These are phyloP conservation scores for Malus fusca DNA, from an alignment of 306 rosid genomes.

Conservation along the genomic window DNA sequence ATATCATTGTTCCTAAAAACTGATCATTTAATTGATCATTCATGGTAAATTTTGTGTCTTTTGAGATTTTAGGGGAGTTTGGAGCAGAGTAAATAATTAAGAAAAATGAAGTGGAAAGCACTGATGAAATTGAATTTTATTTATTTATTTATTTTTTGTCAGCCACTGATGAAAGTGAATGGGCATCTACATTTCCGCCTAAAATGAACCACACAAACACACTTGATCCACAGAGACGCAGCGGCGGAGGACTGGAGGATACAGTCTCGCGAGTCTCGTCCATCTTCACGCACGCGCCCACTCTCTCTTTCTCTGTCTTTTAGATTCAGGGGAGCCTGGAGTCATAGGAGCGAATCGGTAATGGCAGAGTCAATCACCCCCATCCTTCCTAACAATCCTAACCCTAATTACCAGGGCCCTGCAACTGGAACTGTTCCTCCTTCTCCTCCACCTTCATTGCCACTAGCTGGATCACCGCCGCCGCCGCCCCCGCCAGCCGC, in stretches of 20 bases:
- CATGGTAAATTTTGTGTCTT: no score
- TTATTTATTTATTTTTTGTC: no score
- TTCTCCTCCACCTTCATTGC: slow-evolving; percentile 13
- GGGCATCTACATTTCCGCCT: neutral
- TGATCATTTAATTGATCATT: no score
- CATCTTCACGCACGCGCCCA: neutral
- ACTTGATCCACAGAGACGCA: neutral
- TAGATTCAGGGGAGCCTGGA: neutral
- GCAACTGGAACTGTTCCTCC: neutral
- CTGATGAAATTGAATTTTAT: no score
- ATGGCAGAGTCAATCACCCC: slow-evolving; percentile 30
- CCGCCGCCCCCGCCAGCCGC: neutral
- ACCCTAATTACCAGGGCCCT: slow-evolving; percentile 30
- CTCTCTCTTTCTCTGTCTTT: neutral
- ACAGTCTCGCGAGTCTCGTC: neutral
- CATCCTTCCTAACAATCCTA: slow-evolving; percentile 10
- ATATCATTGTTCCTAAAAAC: no score
- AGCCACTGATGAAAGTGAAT: neutral
- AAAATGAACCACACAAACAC: neutral
- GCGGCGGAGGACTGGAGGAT: neutral
- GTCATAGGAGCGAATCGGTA: neutral
- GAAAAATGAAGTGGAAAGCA: no score
- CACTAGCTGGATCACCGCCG: neutral
- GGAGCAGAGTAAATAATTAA: no score
- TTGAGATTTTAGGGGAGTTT: no score